Evolutionary conservation across 257 asterid species (phyloP).

Genomic region (Nicotiana attenuata): DNA sequence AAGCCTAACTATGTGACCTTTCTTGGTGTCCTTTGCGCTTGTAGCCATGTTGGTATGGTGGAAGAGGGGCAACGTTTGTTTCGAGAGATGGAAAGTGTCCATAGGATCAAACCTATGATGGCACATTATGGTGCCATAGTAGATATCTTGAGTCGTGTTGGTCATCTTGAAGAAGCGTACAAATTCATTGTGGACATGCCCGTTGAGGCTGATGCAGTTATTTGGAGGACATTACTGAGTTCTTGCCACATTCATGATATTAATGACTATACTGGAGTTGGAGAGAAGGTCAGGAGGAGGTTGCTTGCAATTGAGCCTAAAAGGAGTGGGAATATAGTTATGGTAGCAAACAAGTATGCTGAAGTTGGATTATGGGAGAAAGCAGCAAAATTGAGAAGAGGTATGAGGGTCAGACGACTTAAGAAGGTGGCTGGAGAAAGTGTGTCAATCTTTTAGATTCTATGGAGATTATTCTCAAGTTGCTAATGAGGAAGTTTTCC

Average conservation of each 20-base stretch:
- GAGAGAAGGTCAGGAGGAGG: conserved; percentile 43
- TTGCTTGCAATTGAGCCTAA: conserved; percentile 59
- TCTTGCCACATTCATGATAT: conserved; percentile 63
- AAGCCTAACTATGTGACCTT: conserved; percentile 63
- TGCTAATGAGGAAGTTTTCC: conserved; percentile 28
- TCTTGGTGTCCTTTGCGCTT: conserved; percentile 80
- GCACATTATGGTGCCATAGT: conserved; percentile 73
- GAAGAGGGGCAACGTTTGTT: conserved; percentile 46
- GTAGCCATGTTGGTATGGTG: conserved; percentile 69
- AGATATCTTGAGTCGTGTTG: conserved; percentile 68
- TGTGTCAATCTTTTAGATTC: conserved; percentile 34
- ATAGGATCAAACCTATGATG: conserved; percentile 53
- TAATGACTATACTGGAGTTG: conserved; percentile 40
- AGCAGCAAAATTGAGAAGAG: conserved; percentile 45
- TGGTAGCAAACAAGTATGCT: conserved; percentile 68
- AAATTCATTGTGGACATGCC: conserved; percentile 51
- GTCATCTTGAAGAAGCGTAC: conserved; percentile 57
- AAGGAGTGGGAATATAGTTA: conserved; percentile 65
- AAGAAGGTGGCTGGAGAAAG: conserved; percentile 76
- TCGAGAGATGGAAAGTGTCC: conserved; percentile 45
- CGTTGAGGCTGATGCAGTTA: conserved; percentile 47
- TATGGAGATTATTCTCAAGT: conserved; percentile 31
- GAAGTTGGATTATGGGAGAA: conserved; percentile 63
- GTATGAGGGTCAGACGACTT: conserved; percentile 42
- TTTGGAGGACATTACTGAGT: conserved; percentile 79